Base-by-base conservation (phyloP, 495 filamentous ascomycete genomes). In the Penicillium canariense region DNA sequence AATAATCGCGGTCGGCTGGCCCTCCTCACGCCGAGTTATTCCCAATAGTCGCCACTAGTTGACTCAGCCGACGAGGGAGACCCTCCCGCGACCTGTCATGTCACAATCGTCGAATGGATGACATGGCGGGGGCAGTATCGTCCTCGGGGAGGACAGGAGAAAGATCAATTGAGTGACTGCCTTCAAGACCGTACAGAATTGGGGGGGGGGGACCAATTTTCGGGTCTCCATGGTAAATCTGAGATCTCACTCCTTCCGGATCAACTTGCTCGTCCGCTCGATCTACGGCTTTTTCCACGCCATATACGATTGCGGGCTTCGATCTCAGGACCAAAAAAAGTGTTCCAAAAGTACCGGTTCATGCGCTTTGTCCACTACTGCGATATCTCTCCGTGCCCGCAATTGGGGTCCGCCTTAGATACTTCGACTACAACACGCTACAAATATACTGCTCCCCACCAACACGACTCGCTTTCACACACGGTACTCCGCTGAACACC, bases 11-110 rank as follows among this genome's bases (percentile, higher is more conserved):
- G 18, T 25, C 14, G 14, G 2, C 1, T 42, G 15, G 25, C 14
- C 48, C 52, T 60, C 36, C 45, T 63, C 39, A 28, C 43, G 44
- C 60, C 51, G 51, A 59, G 50, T 50, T 52, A 54, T 56, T 63
- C 34, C 52, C 56, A 63, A 61, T 66, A 61, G 54, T 61, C 11
- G 30, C 50, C 38, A 44, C 45, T 58, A 49, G 26, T 52, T 44
- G 45, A 47, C 46, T 52, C 48, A 58, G 46, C 52, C 43, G 55
- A 45, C 25, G 43, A 46, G 23, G 2, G 43, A 14, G 53, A 50
- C 44, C 63, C 55, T 46, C 53, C 47, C 52, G 17, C 40, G 58
- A 67, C 61, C 52, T 67, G 61, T 67, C 61, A 65, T 50, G 55
- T 67, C 54, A 60, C 53, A 61, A 45, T 43, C 48, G 46, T 59